Conservation (phyloP, 176 grass and related monocot genomes). For the Chloris gayana region DNA sequence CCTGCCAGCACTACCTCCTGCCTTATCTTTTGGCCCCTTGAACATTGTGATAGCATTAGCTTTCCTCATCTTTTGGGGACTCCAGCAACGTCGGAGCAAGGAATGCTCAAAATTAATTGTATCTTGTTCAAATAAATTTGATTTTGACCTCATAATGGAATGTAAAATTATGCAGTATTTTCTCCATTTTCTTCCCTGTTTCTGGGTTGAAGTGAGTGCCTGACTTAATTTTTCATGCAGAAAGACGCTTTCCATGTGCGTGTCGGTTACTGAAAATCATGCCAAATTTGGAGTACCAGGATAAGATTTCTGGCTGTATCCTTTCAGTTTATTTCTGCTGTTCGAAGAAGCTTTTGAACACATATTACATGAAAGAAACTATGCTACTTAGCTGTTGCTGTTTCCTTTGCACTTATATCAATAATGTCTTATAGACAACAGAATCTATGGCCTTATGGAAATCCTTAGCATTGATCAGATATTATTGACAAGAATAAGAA, state of each 20-base stretch:
- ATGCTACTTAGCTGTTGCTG: not conserved
- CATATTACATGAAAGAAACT: conserved; percentile 5
- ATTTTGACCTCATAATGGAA: not conserved
- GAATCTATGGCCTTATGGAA: not conserved
- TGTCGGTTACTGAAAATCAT: conserved; percentile 74
- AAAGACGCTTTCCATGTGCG: conserved; percentile 68
- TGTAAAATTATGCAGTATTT: not conserved
- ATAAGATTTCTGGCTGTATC: conserved; percentile 90
- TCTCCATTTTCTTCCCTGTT: not conserved
- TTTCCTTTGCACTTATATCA: conserved; percentile 14
- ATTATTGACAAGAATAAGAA: conserved; percentile 67
- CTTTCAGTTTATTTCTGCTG: conserved; percentile 40
- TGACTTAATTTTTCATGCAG: conserved; percentile 44
- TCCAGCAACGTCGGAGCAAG: not conserved
- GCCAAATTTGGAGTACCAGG: conserved; percentile 63
- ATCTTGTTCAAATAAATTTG: not conserved
- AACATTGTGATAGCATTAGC: conserved; percentile 9
- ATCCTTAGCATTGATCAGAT: conserved; percentile 56
- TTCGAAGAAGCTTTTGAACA: conserved; percentile 7
- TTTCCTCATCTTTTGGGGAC: too few relatives aligned
- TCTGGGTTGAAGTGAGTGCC: conserved; percentile 31
- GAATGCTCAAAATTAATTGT: not conserved
- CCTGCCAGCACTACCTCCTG: not conserved
- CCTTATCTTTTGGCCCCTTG: not conserved
- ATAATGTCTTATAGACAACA: conserved; percentile 35